Evolutionary conservation across 371 early-diverging fungal species (phyloP), one percentile per base, ranked within the genome.

Genomic region (Actinomortierella ambigua): DNA sequence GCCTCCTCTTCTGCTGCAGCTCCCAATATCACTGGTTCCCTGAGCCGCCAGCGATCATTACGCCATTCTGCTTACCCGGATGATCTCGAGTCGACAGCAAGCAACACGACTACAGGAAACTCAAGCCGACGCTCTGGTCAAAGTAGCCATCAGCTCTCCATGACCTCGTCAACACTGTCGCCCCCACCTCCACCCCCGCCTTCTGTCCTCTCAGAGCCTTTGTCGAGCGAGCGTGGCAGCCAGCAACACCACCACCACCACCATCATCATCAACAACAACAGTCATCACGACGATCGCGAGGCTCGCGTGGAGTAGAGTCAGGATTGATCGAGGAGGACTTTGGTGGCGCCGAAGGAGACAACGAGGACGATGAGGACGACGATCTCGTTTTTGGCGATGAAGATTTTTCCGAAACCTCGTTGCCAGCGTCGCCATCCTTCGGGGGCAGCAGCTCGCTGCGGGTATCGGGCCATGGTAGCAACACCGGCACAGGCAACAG

Each of bases 391-490:
- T 66, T 71, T 44, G 73, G 53, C 1, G 73, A 71, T 22, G 73
- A 71, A 4, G 73, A 71, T 48, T 71, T 71, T 55, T 41, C 71
- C 17, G 71, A 71, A 42, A 60, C 73, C 2, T 54, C 62, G 9
- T 61, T 62, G n/a, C 42, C 34, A 34, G 34, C 34, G 11, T 34
- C 34, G 11, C 34, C 34, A 6, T 11, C 34, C 4, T 6, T 34
- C 34, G 34, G 34, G 4, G 11, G 11, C 11, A 34, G 34, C 34
- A 34, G 34, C 34, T 6, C 34, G 34, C 4, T 11, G 34, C 34
- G 34, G 34, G 4, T n/a, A n/a, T n/a, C n/a, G n/a, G n/a, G n/a
- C n/a, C n/a, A n/a, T n/a, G n/a, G n/a, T n/a, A n/a, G n/a, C n/a
- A n/a, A n/a, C n/a, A n/a, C n/a, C n/a, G n/a, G n/a, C n/a, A n/a